A percentile compares a stretch with the other conserved stretches of the same genome.
Evolutionary conservation across 2,329 filamentous ascomycete genomes (phyloP).

Genomic region (Aspergillus fijiensis): DNA sequence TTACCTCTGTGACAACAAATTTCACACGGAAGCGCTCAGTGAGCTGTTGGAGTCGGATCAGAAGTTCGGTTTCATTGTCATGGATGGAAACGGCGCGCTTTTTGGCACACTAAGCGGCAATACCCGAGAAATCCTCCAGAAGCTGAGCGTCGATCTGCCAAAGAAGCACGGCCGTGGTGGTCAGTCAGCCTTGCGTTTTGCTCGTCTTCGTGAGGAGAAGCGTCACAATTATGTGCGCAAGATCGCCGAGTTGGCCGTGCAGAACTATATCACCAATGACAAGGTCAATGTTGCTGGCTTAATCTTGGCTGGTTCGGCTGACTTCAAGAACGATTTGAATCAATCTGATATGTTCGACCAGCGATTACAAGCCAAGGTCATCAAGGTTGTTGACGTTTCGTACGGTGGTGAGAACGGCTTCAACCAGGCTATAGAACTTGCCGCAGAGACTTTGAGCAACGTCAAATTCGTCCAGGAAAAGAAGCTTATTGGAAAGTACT

Average conservation of each 20-base stretch:
- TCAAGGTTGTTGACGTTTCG: constrained; percentile 98
- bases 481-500: constrained; percentile 98
- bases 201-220: constrained; percentile 98
- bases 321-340: constrained; percentile 99
- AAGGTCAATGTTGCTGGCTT: constrained; percentile 97
- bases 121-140: constrained; percentile 93
- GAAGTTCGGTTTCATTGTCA: constrained; percentile 99
- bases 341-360: constrained; percentile 96
- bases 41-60: constrained; percentile 98
- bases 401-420: constrained; percentile 99
- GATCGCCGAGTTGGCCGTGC: constrained; percentile 94
- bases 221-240: constrained; percentile 99
- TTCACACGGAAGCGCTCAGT: constrained; percentile 95
- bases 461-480: constrained; percentile 99
- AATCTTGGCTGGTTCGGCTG: constrained; percentile 92
- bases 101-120: constrained; percentile 97
- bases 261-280: constrained; percentile 98
- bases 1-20: constrained; percentile 99
- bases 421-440: constrained; percentile 97
- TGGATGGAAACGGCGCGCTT: constrained; percentile 98
- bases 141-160: constrained; percentile 96
- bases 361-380: constrained; percentile 89
- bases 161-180: constrained; percentile 99
- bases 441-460: constrained; percentile 92
- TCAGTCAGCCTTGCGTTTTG: constrained; percentile 98